Evolutionary conservation across 345 rosid species (phyloP).

Genomic region (Acer yangbiense): DNA sequence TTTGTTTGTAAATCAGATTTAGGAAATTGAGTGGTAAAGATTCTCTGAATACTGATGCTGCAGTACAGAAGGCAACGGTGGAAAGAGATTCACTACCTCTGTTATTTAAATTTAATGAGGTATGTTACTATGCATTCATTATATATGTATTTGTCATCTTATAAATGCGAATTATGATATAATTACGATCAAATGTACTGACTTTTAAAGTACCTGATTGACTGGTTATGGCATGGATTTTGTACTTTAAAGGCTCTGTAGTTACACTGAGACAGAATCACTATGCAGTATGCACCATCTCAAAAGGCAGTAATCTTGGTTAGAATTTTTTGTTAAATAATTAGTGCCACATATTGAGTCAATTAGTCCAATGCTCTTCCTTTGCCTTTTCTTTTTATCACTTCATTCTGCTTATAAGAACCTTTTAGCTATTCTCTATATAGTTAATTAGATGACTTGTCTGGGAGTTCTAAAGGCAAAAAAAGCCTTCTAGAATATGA

Average conservation of each 20-base stretch:
- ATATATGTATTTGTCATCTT: not conserved
- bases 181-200: not conserved
- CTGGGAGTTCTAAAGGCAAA: not conserved
- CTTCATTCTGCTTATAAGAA: not conserved
- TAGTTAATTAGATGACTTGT: not conserved
- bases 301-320: not conserved
- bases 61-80: slow-evolving; percentile 39
- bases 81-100: slow-evolving; percentile 75
- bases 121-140: slow-evolving; percentile 23
- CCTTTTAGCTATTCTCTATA: not conserved
- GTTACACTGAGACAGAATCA: not conserved
- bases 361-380: not conserved
- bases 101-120: slow-evolving; percentile 94
- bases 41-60: slow-evolving; percentile 45
- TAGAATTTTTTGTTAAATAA: not conserved
- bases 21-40: slow-evolving; percentile 51
- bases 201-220: not conserved
- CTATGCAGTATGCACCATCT: not conserved
- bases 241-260: not conserved
- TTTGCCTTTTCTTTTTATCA: not conserved
- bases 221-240: not conserved
- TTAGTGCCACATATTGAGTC: not conserved
- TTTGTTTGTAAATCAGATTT: slow-evolving; percentile 50
- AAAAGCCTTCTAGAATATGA: not conserved
- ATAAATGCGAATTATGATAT: not conserved